Evolutionary conservation across 176 grass and related monocot species (phyloP).

Genomic region (Aegilops sharonensis): DNA sequence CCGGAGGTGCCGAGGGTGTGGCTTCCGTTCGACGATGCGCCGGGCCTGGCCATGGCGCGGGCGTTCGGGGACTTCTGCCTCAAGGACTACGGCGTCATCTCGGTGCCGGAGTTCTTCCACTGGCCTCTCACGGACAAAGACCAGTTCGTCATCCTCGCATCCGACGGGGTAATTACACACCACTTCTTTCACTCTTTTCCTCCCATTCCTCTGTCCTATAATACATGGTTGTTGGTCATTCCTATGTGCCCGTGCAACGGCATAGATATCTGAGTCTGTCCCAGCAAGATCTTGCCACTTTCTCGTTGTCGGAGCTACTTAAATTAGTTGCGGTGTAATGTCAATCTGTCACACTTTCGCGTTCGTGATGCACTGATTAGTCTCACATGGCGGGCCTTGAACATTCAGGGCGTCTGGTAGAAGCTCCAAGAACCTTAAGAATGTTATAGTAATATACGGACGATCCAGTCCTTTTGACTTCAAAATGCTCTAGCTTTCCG

Average conservation of each 20-base stretch:
- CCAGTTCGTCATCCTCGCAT: slow-evolving; percentile 92
- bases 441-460: slow-evolving; percentile 21
- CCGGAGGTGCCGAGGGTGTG: slow-evolving; percentile 97
- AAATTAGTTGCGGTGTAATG: slow-evolving; percentile 51
- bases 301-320: slow-evolving; percentile 3
- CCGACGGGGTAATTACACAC: slow-evolving; percentile 66
- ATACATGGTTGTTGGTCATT: neutral
- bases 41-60: slow-evolving; percentile 87
- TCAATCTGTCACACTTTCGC: slow-evolving; percentile 49
- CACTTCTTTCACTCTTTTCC: neutral
- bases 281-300: slow-evolving; percentile 36
- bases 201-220: neutral
- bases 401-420: slow-evolving; percentile 25
- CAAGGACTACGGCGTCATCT: slow-evolving; percentile 98
- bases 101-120: slow-evolving; percentile 94
- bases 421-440: slow-evolving; percentile 27
- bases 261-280: slow-evolving; percentile 14
- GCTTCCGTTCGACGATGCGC: slow-evolving; percentile 91
- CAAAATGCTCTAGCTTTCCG: slow-evolving; percentile 31
- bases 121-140: slow-evolving; percentile 72
- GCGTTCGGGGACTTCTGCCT: slow-evolving; percentile 97
- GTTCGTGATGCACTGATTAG: slow-evolving; percentile 30
- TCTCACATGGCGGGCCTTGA: slow-evolving; percentile 46
- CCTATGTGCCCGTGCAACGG: slow-evolving; percentile 23
- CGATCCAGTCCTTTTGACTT: slow-evolving; percentile 43